These are phyloP conservation scores for Melanopsichium pennsylvanicum DNA, from an alignment of 1,284 basidiomycete species.

Conservation along the genomic window DNA sequence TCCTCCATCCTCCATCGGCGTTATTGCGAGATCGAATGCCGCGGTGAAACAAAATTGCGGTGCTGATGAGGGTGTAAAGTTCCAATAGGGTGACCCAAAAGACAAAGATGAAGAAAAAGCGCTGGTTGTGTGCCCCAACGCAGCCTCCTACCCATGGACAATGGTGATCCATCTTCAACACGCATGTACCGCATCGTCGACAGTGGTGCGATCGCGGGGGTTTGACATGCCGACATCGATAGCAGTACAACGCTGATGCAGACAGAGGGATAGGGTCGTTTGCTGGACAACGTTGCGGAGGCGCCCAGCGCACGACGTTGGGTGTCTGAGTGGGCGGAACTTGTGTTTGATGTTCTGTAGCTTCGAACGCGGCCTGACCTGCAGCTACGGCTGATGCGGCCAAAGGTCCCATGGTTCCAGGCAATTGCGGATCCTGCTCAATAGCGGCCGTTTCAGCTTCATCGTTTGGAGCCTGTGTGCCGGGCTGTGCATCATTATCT, in stretches of 20 bases:
- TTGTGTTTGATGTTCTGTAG: neutral
- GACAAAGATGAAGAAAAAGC: constrained; percentile 79
- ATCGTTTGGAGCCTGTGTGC: neutral
- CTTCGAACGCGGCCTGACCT: constrained; percentile 9
- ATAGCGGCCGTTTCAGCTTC: neutral
- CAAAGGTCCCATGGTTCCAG: constrained; percentile 19
- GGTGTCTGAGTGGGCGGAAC: neutral
- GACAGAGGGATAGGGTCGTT: constrained; percentile 36
- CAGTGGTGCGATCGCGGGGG: constrained; percentile 80
- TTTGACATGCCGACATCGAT: constrained; percentile 70
- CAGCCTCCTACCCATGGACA: constrained; percentile 78
- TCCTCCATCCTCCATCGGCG: constrained; percentile 44
- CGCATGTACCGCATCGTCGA: constrained; percentile 75
- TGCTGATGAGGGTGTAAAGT: constrained; percentile 72
- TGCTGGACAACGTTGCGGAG: constrained; percentile 15
- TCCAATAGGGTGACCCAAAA: constrained; percentile 72
- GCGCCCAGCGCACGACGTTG: constrained; percentile 6
- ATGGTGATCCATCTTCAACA: constrained; percentile 79
- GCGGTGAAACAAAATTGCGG: constrained; percentile 62
- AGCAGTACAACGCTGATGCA: constrained; percentile 54
- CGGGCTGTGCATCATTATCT: constrained; percentile 1
- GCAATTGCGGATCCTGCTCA: constrained; percentile 14
- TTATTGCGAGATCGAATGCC: constrained; percentile 22
- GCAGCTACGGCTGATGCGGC: constrained; percentile 13
- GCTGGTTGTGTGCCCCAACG: constrained; percentile 81